Conservation (phyloP, 2,329 filamentous ascomycete species). For the Aspergillus caelatus region DNA sequence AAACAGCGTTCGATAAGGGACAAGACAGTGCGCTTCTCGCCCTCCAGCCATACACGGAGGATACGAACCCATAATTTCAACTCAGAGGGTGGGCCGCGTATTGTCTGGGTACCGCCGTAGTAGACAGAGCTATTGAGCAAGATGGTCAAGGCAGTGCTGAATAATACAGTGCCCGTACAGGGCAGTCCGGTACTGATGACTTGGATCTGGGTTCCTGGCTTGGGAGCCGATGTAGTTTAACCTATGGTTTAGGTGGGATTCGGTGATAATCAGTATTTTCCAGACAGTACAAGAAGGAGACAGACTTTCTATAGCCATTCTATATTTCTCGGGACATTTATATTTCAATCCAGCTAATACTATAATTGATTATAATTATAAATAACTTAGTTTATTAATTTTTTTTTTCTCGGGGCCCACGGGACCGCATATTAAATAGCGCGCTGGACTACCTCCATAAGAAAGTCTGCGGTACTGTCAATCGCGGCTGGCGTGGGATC, state of each 20-base stretch:
- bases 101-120: conserved; percentile 51
- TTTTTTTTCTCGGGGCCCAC: too few relatives aligned
- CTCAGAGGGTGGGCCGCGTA: conserved; percentile 22
- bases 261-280: too few relatives aligned
- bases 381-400: too few relatives aligned
- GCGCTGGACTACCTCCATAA: too few relatives aligned
- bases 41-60: neutral
- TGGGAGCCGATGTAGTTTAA: conserved; percentile 12
- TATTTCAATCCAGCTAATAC: too few relatives aligned
- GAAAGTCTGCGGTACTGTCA: too few relatives aligned
- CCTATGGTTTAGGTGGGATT: neutral
- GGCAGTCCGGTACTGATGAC: conserved; percentile 37
- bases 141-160: conserved; percentile 51
- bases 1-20: conserved; percentile 12
- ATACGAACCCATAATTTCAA: conserved; percentile 28
- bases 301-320: too few relatives aligned
- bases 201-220: conserved; percentile 18
- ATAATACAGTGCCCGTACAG: conserved; percentile 55
- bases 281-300: too few relatives aligned
- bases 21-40: neutral
- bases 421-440: too few relatives aligned
- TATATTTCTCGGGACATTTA: too few relatives aligned
- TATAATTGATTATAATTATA: too few relatives aligned
- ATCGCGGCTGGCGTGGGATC: too few relatives aligned
- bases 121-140: conserved; percentile 54